Evolutionary conservation across 441 rosid species (phyloP), one percentile per base, ranked within the genome.

Genomic region (Macaranga tanarius): DNA sequence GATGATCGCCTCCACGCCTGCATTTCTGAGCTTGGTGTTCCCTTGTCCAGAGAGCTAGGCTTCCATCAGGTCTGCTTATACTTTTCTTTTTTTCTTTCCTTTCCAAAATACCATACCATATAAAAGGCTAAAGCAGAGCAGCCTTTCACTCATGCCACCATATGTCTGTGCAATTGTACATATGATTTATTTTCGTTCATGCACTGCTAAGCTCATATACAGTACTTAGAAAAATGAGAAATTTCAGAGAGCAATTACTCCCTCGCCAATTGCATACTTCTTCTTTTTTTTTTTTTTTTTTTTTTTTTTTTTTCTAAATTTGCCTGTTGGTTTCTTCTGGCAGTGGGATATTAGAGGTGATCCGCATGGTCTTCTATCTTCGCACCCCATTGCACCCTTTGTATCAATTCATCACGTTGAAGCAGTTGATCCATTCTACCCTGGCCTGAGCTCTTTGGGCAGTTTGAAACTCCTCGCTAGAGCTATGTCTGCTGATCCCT

Each of bases 331-430:
- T 40, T 48, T 65, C 25, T 65, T 31, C 51, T 78, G 76, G 81
- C 91, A 91, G 98, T 92, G 92, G 94, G 98, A 93, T 86, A 90
- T 93, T 69, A 88, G 84, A 73, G 97, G 98, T 23, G 86, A 82
- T 75, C 93, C 95, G 9, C 86, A 83, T 47, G 97, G 98, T 44
- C 83, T 94, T 61, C 80, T 94, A 71, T 83, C 95, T 1, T 65
- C 96, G 13, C 98, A 93, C 65, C 96, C 97, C 0, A 77, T 92
- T 16, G 92, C 92, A 0, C 98, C 98, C 38, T 92, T 94, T 76
- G 75, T 94, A 59, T 90, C 97, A 0, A 83, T 94, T 67, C 98
- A 94, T 79, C 97, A 94, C 78, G 83, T 90, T 68, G 97, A 94
- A 82, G 89, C 90, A 45, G 92, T 89, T 10, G 91, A 92, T 67